Evolutionary conservation across 192 early-diverging fungal species (phyloP), one percentile per base, ranked within the genome.

Genomic region (Piromyces finnis): DNA sequence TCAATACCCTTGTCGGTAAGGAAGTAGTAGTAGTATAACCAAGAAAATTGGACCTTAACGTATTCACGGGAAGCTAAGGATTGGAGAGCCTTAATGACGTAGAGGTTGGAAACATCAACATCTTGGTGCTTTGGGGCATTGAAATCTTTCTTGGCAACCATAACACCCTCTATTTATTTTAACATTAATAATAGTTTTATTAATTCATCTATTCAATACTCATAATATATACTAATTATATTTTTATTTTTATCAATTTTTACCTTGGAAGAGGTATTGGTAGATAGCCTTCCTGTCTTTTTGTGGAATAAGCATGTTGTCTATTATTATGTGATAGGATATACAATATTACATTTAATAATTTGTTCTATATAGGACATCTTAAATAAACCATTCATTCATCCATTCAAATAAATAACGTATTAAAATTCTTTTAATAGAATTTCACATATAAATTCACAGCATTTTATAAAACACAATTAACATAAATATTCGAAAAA

Each of bases 21-120:
- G 88, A 92, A 95, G 89, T 99, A 99, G 94, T 99, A 99, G 92
- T 97, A 99, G 91, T 95, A 95, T 87, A 98, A 96, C 97, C 97
- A 99, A 86, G 96, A 97, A 94, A 99, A 99, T 85, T 93, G 93
- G 82, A 93, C 94, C 88, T 94, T 95, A 86, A 99, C 96, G 81
- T 86, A 94, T 83, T 94, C 95, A 85, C 92, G 92, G 80, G 97
- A 99, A 86, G 90, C 88, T 85, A 99, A 91, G 80, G 94, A 95
- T 92, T 99, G 96, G 83, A 97, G 92, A 82, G 96, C 94, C 93
- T 98, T 99, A 91, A 99, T 97, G 86, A 99, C 97, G 85, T 99
- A 90, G 29, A 99, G 88, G 93, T 99, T 99, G 82, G 95, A 94
- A 79, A 99, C 96, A 84, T 95, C 92, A 85, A 99, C 91, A 83